Percentiles rank a stretch among this genome's conserved stretches.
phyloP scores from a whole-genome alignment of 768 basidiomycete genomes.

The Mycena galopus region DNA sequence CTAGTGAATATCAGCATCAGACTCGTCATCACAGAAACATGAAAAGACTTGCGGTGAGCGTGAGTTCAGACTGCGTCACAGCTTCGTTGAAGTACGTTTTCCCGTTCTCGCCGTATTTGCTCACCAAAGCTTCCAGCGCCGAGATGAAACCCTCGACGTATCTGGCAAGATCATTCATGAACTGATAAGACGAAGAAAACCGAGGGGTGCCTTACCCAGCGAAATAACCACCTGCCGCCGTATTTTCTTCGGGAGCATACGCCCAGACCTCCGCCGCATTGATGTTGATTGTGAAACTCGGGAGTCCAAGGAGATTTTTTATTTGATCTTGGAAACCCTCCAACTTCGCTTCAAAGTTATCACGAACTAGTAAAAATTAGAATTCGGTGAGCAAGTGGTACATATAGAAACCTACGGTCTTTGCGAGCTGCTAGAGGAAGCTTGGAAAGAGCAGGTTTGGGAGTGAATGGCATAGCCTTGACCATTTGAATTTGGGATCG shows the following conservation, averaged over 20 bases:
- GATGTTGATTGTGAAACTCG: slow-evolving; percentile 49
- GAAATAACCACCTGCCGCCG: slow-evolving; percentile 42
- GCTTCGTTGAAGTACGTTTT: slow-evolving; percentile 54
- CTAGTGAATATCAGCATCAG: background rate
- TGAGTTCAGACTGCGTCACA: slow-evolving; percentile 50
- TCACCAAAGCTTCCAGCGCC: slow-evolving; percentile 46
- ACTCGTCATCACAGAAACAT: background rate
- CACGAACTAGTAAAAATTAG: slow-evolving; percentile 47
- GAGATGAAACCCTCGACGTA: slow-evolving; percentile 54
- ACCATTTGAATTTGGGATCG: slow-evolving; percentile 19
- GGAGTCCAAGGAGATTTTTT: slow-evolving; percentile 45
- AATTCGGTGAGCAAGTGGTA: background rate
- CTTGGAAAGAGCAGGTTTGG: slow-evolving; percentile 51
- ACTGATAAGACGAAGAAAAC: background rate
- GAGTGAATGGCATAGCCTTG: slow-evolving; percentile 42
- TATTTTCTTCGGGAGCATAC: slow-evolving; percentile 45
- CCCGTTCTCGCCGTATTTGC: slow-evolving; percentile 51
- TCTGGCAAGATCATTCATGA: slow-evolving; percentile 33
- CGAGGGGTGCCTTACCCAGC: slow-evolving; percentile 37
- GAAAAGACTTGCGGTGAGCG: slow-evolving; percentile 40
- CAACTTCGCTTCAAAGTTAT: slow-evolving; percentile 53
- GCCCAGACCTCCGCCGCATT: slow-evolving; percentile 53
- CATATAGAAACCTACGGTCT: slow-evolving; percentile 44
- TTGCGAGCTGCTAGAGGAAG: slow-evolving; percentile 53
- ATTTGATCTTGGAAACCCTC: slow-evolving; percentile 50